Conservation (phyloP, 805 yeast genomes). For the Zygosaccharomyces gambellarensis region DNA sequence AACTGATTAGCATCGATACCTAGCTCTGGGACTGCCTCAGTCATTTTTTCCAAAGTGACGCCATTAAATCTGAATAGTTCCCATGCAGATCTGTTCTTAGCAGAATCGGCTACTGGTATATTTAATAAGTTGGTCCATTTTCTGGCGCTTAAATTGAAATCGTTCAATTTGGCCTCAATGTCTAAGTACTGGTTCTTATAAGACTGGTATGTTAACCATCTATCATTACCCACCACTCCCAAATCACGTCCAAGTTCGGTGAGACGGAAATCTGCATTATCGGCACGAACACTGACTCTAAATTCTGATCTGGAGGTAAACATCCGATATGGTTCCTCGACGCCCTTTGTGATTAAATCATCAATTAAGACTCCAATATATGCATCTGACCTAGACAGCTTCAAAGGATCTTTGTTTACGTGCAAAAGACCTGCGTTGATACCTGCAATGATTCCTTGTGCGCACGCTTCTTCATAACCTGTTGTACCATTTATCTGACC, state of each 20-base stretch:
- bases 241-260: slow-evolving; percentile 60
- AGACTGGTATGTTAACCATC: slow-evolving; percentile 46
- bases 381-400: slow-evolving; percentile 72
- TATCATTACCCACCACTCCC: slow-evolving; percentile 60
- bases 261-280: slow-evolving; percentile 85
- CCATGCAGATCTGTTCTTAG: slow-evolving; percentile 58
- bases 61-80: slow-evolving; percentile 61
- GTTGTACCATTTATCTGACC: slow-evolving; percentile 99
- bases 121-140: slow-evolving; percentile 58
- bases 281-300: slow-evolving; percentile 83
- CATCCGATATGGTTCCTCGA: slow-evolving; percentile 96
- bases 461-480: slow-evolving; percentile 98
- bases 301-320: slow-evolving; percentile 95
- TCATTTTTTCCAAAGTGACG: slow-evolving; percentile 28
- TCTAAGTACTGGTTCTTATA: slow-evolving; percentile 45
- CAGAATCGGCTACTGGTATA: slow-evolving; percentile 49
- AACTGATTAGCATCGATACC: slow-evolving; percentile 25
- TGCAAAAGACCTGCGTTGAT: slow-evolving; percentile 77
- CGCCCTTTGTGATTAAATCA: slow-evolving; percentile 92
- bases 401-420: slow-evolving; percentile 41
- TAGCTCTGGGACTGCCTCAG: slow-evolving; percentile 37
- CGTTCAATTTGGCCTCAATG: slow-evolving; percentile 43
- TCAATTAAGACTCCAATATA: slow-evolving; percentile 90
- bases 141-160: slow-evolving; percentile 46
- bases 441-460: slow-evolving; percentile 95